Conservation (phyloP, 164 flowering plant genomes). For the Buxus sempervirens region DNA sequence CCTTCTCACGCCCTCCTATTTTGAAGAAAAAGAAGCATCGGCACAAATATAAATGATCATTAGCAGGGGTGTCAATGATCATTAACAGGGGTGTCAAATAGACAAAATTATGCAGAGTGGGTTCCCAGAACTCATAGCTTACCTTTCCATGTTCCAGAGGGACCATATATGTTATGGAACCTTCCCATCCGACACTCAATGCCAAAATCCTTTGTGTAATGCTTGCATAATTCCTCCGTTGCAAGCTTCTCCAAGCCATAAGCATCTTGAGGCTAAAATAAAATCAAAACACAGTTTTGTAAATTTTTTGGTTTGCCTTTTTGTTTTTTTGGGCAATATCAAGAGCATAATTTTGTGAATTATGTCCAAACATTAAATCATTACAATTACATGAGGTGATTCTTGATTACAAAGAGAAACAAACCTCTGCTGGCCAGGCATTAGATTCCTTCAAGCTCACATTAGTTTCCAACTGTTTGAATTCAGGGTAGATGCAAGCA, state of each 20-base stretch:
- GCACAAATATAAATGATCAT: no score
- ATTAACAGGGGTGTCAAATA: background rate
- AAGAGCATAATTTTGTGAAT: no score
- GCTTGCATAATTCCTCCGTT: conserved; percentile 95
- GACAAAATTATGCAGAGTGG: background rate
- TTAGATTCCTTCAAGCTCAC: conserved; percentile 99
- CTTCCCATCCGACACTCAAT: conserved; percentile 95
- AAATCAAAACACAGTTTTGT: background rate
- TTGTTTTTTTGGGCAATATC: no score
- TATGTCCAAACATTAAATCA: background rate
- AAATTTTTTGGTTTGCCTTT: background rate
- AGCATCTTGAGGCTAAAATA: conserved; percentile 95
- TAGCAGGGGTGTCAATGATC: background rate
- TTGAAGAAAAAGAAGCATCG: conserved; percentile 11
- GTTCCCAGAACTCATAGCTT: background rate
- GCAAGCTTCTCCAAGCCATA: conserved; percentile 98
- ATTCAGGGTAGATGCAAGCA: conserved; percentile 98
- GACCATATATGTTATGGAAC: conserved; percentile 98
- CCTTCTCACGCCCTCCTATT: conserved; percentile 95
- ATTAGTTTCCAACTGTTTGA: conserved; percentile 96
- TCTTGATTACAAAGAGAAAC: background rate
- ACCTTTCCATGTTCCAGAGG: conserved; percentile 99
- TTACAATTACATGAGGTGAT: conserved; percentile 7
- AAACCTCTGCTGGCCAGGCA: conserved; percentile 99
- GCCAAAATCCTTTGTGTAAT: conserved; percentile 92